Percentiles rank a stretch among this genome's conserved stretches.
Evolutionary conservation across 768 basidiomycete species (phyloP).

Genomic region (Pleurotus cornucopiae): DNA sequence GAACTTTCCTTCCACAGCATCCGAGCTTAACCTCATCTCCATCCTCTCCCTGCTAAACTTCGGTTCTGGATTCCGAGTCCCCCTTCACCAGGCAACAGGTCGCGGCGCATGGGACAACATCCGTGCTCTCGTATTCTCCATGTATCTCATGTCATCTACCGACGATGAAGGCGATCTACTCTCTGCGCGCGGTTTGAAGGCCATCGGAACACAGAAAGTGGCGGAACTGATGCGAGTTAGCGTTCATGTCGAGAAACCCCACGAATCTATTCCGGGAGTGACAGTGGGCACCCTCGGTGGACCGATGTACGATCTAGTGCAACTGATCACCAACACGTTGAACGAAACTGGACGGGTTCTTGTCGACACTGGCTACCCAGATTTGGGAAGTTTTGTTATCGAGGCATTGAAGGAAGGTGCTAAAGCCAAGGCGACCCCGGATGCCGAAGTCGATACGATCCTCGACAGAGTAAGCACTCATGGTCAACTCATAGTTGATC

Average conservation of each 20-base stretch:
- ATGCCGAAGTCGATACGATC: constrained; percentile 48
- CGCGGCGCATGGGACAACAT: constrained; percentile 86
- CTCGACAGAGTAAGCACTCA: constrained; percentile 54
- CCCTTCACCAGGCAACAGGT: constrained; percentile 66
- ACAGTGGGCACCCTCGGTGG: constrained; percentile 76
- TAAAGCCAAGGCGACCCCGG: constrained; percentile 23
- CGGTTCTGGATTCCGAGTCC: constrained; percentile 73
- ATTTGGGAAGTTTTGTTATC: constrained; percentile 73
- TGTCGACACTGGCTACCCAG: constrained; percentile 53
- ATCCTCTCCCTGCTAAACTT: constrained; percentile 80
- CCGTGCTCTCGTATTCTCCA: constrained; percentile 64
- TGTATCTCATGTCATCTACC: constrained; percentile 63
- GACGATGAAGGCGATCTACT: constrained; percentile 57
- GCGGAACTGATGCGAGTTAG: constrained; percentile 71
- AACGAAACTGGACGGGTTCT: constrained; percentile 73
- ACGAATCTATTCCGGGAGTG: constrained; percentile 65
- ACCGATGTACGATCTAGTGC: constrained; percentile 68
- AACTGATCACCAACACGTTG: constrained; percentile 55
- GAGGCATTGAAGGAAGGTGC: constrained; percentile 58
- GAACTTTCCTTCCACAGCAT: constrained; percentile 64
- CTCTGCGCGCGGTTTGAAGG: constrained; percentile 62
- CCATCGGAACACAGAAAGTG: constrained; percentile 49
- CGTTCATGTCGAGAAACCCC: constrained; percentile 66
- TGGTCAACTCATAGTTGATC: background rate
- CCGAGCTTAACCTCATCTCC: constrained; percentile 81